These are phyloP conservation scores for Lasiodiplodia gonubiensis DNA, from an alignment of 2,329 filamentous ascomycete genomes.

Conservation along the genomic window DNA sequence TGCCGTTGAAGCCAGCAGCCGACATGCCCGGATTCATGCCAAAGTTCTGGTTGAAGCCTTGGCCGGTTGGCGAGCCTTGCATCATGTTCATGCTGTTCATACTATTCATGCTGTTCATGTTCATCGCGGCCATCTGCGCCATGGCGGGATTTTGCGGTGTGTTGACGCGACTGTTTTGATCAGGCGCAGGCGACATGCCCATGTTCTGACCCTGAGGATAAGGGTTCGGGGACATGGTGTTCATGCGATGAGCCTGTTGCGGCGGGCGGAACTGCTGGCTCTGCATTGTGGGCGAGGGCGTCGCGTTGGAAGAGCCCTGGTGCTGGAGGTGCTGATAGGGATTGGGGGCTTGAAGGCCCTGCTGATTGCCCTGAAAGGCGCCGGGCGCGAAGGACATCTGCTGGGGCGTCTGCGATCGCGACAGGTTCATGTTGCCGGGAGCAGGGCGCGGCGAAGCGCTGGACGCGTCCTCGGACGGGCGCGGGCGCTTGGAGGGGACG, in stretches of 20 bases:
- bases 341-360: slow-evolving; percentile 68
- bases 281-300: slow-evolving; percentile 89
- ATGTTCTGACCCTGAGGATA: slow-evolving; percentile 82
- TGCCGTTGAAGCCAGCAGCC: slow-evolving; percentile 45
- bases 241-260: slow-evolving; percentile 72
- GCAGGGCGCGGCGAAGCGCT: slow-evolving; percentile 78
- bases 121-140: slow-evolving; percentile 47
- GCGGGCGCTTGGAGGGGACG: slow-evolving; percentile 86
- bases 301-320: slow-evolving; percentile 80
- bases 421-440: slow-evolving; percentile 52
- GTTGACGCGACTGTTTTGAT: slow-evolving; percentile 59
- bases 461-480: slow-evolving; percentile 82
- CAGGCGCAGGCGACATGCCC: slow-evolving; percentile 75
- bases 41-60: slow-evolving; percentile 48
- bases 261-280: slow-evolving; percentile 75
- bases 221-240: slow-evolving; percentile 89
- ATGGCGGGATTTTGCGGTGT: slow-evolving; percentile 71
- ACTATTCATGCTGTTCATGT: slow-evolving; percentile 45
- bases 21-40: slow-evolving; percentile 38
- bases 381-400: slow-evolving; percentile 69
- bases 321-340: slow-evolving; percentile 83
- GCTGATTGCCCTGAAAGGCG: slow-evolving; percentile 63
- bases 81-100: slow-evolving; percentile 43
- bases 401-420: slow-evolving; percentile 91
- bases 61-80: slow-evolving; percentile 41